phyloP scores from a whole-genome alignment of 2,329 filamentous ascomycete genomes.

The Botrytis fabae region DNA sequence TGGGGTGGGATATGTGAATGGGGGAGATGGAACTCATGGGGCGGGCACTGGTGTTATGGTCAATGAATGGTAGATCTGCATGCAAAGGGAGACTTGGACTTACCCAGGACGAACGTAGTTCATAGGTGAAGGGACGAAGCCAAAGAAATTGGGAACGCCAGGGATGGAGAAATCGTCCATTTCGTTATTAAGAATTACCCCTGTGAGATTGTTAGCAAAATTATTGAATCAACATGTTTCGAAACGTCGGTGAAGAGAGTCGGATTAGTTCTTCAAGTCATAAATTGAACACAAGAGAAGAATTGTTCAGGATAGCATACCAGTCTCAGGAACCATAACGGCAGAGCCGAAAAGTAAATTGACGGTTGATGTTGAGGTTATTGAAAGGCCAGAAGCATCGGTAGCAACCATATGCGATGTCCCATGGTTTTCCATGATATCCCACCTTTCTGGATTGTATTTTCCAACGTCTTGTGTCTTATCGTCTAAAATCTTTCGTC shows the following conservation, averaged over 20 bases:
- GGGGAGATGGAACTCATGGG: constrained; percentile 82
- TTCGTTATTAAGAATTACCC: constrained; percentile 49
- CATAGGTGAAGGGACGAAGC: constrained; percentile 73
- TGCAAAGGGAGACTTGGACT: neutral
- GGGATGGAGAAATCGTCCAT: constrained; percentile 87
- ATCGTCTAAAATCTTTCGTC: constrained; percentile 68
- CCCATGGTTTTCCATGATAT: constrained; percentile 68
- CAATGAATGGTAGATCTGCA: neutral
- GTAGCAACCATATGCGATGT: constrained; percentile 73
- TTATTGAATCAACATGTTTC: neutral
- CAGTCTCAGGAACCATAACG: constrained; percentile 77
- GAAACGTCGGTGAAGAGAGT: neutral
- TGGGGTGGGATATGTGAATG: constrained; percentile 57
- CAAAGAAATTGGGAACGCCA: constrained; percentile 74
- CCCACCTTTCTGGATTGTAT: constrained; percentile 70
- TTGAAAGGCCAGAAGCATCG: constrained; percentile 71
- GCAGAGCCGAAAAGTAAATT: constrained; percentile 83
- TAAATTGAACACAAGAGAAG: neutral
- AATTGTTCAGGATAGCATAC: constrained; percentile 48
- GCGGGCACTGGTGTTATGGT: constrained; percentile 61
- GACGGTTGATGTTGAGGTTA: constrained; percentile 82
- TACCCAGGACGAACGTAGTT: constrained; percentile 69
- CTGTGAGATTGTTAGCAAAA: constrained; percentile 21
- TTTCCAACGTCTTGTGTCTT: constrained; percentile 69
- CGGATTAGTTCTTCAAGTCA: neutral